These are phyloP conservation scores for Dactylis glomerata DNA, from an alignment of 176 grass and related monocot species.

Conservation along the genomic window DNA sequence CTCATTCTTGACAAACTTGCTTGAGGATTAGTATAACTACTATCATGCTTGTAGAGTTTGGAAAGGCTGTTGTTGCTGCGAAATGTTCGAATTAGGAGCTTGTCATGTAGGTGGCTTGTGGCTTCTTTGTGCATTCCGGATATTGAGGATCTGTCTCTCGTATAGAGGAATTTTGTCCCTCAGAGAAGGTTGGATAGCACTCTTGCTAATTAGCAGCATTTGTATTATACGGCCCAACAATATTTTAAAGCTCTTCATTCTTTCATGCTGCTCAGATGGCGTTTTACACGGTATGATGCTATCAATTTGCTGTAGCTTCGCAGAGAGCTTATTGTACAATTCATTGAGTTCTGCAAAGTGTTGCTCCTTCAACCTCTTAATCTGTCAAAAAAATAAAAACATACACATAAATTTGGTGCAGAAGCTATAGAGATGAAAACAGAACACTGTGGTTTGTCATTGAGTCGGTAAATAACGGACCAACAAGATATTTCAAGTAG, in stretches of 20 bases:
- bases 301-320: constrained; percentile 67
- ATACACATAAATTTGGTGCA: background rate
- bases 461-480: background rate
- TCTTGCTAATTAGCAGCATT: constrained; percentile 48
- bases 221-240: constrained; percentile 50
- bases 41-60: constrained; percentile 61
- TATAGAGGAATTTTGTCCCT: constrained; percentile 52
- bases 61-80: constrained; percentile 51
- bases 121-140: constrained; percentile 51
- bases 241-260: constrained; percentile 50
- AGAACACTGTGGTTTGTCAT: background rate
- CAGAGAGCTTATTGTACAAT: constrained; percentile 51
- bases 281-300: constrained; percentile 32
- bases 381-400: constrained; percentile 31
- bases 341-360: constrained; percentile 61
- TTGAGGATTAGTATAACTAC: constrained; percentile 56
- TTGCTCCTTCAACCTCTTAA: constrained; percentile 66
- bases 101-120: background rate
- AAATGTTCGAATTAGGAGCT: constrained; percentile 44
- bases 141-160: constrained; percentile 59
- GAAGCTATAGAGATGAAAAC: background rate
- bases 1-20: constrained; percentile 47
- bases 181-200: constrained; percentile 37
- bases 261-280: constrained; percentile 54
- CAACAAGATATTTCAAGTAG: background rate